Evolutionary conservation across 345 rosid species (phyloP), one percentile per base, ranked within the genome.

Genomic region (Bruguiera sexangula): DNA sequence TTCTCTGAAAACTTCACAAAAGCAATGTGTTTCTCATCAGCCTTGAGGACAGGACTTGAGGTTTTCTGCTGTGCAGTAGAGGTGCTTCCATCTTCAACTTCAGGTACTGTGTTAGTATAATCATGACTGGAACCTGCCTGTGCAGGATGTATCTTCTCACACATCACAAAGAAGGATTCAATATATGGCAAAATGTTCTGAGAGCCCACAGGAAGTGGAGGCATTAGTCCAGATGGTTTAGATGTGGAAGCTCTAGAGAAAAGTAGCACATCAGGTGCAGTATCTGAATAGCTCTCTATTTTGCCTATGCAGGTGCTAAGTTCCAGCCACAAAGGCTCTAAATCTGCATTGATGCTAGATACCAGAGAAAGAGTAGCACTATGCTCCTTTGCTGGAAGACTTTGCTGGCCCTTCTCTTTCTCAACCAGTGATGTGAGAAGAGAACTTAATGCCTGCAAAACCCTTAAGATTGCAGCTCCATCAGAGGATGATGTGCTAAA

Each of bases 401-500:
- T 76, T 71, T 72, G 86, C 65, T 65, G 75, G 67, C 77, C 86
- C 79, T 86, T 89, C 69, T 79, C 93, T 82, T 86, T 87, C 56
- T 86, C 85, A 63, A 51, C 73, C 56, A 89, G 63, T 34, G 87
- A 83, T 22, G 84, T 63, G 64, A 86, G 84, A 80, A 94, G 88
- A 61, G 97, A 84, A 80, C 95, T 94, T 51, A 94, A 73, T 20
- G 96, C 92, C 81, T 91, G 98, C 72, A 94, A 76, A 68, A 91
- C 98, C 84, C 98, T 85, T 73, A 94, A 81, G 67, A 91, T 87
- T 65, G 97, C 87, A 76, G 97, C 92, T 68, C 98, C 98, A 81
- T 94, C 97, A 15, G 92, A 87, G 46, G 92, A 84, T 65, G 93
- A 69, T 34, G 89, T 82, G 69, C 88, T 86, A 60, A 94, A 85